Evolutionary conservation across 768 basidiomycete species (phyloP), one percentile per base, ranked within the genome.

Genomic region (Calvatia gigantea): DNA sequence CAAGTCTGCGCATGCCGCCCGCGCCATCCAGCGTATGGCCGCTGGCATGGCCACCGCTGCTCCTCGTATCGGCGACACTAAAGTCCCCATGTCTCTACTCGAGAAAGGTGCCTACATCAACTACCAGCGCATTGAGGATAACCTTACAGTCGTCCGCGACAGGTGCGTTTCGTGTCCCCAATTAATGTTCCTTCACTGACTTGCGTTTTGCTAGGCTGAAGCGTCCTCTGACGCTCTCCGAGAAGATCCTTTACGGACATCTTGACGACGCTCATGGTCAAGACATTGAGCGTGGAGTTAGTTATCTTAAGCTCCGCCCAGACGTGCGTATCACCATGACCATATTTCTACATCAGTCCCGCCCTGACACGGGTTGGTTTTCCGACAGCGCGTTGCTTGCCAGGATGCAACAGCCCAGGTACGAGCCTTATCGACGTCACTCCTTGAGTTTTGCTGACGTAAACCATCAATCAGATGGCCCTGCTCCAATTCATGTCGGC

Each of bases 401-500:
- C 90, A 92, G 79, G 91, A 94, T 79, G 91, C 91, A 60, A 92
- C 91, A 15, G 89, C 90, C 37, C 89, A 91, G 76, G 89, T 89
- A 60, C 32, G 73, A 60, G 21, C 57, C 33, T 50, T 31, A 49
- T 27, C 38, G 52, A 58, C 62, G 56, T 63, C 61, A 63, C 58
- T 52, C 44, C 61, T 60, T 38, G 14, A 17, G 49, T n/a, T 39
- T 31, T 43, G 51, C 64, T 70, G 64, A 73, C 66, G 65, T 72
- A 70, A 73, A 62, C 14, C 53, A 38, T 39, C 53, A 21, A 6
- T 49, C 70, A 98, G 92, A 99, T 99, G 97, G 97, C 97, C 17
- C 84, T 99, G 54, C 82, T 99, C 62, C 97, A 99, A 81, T 99
- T 99, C 84, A 99, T 99, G 97, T 98, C 97, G 49, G 94, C 97